Evolutionary conservation across 805 yeast genomes (phyloP).

Genomic region (Sporopachydermia lactativora): DNA sequence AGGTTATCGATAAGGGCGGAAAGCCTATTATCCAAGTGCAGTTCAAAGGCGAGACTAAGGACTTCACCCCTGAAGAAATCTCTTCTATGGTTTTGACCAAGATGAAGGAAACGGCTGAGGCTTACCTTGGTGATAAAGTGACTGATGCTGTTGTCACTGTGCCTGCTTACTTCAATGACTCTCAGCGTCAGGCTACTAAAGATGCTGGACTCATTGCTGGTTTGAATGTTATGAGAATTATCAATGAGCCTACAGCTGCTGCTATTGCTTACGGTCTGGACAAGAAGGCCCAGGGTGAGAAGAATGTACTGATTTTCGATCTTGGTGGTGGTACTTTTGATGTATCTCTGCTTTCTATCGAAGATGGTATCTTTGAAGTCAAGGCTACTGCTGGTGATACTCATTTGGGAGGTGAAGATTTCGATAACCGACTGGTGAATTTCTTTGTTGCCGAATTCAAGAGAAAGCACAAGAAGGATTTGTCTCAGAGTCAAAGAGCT

Average conservation of each 20-base stretch:
- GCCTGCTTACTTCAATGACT: conserved; percentile 94
- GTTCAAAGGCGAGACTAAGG: conserved; percentile 75
- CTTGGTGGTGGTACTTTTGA: conserved; percentile 99
- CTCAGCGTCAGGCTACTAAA: conserved; percentile 97
- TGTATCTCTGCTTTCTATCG: conserved; percentile 85
- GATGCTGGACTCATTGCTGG: conserved; percentile 97
- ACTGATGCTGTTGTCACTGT: conserved; percentile 92
- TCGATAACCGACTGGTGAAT: conserved; percentile 91
- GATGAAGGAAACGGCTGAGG: conserved; percentile 92
- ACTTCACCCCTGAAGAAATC: conserved; percentile 87
- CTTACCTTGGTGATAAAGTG: conserved; percentile 70
- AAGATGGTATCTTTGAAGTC: conserved; percentile 94
- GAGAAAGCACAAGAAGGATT: conserved; percentile 95
- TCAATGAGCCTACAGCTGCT: conserved; percentile 97
- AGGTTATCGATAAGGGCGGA: conserved; percentile 60
- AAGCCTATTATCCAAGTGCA: conserved; percentile 84
- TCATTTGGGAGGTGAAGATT: conserved; percentile 97
- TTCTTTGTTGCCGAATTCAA: conserved; percentile 91
- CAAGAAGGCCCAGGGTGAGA: conserved; percentile 54
- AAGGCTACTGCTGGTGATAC: conserved; percentile 91
- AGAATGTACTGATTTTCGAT: conserved; percentile 85
- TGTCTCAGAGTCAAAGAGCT: conserved; percentile 89
- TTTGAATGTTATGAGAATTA: conserved; percentile 84
- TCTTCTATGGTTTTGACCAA: conserved; percentile 85
- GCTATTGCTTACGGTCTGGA: conserved; percentile 96